Evolutionary conservation across 768 basidiomycete species (phyloP), one percentile per base, ranked within the genome.

Genomic region (Lentinus tigrinus): DNA sequence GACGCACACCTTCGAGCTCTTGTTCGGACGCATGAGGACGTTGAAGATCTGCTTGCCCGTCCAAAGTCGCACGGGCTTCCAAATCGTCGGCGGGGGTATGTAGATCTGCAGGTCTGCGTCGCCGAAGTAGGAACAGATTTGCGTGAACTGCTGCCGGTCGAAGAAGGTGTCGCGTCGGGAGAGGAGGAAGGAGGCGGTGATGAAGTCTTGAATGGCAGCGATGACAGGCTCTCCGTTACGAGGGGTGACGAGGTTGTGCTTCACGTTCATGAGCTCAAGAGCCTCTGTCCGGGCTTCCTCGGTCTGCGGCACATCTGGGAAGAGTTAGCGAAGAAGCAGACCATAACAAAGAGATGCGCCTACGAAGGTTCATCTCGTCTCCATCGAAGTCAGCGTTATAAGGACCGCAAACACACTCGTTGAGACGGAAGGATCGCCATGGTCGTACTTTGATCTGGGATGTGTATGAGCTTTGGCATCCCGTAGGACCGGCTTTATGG

Each of bases 301-400:
- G 0, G 97, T 99, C 73, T 99, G 97, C 0, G 97, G 97, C 2
- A 99, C 93, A 73, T 99, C 95, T 98, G 61, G 7, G 14, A 19
- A 38, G 46, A 27, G 39, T 4, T 19, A 14, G 16, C 8, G 19
- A 3, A 2, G 13, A 19, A 34, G 23, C n/a, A n/a, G n/a, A n/a
- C n/a, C n/a, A n/a, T n/a, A 44, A 3, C 10, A n/a, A 17, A 2
- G 21, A 51, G 14, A 70, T 27, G 10, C 8, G 73, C 92, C 67
- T 67, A 95, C 96, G 97, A 67, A 99, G 77, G 74, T 99, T 99
- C 97, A 99, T 99, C 72, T 99, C 97, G 70, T 99, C 97, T 60
- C 97, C 97, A 70, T 99, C 97, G 63, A 99, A 99, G 78, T 99
- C 97, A 48, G 97, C 97, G 69, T 98, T 98, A 75, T 98, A 98